A percentile compares a stretch with the other conserved stretches of the same genome.
These are phyloP conservation scores for Fusarium penzigii DNA, from an alignment of 2,329 filamentous ascomycete genomes.

Conservation along the genomic window DNA sequence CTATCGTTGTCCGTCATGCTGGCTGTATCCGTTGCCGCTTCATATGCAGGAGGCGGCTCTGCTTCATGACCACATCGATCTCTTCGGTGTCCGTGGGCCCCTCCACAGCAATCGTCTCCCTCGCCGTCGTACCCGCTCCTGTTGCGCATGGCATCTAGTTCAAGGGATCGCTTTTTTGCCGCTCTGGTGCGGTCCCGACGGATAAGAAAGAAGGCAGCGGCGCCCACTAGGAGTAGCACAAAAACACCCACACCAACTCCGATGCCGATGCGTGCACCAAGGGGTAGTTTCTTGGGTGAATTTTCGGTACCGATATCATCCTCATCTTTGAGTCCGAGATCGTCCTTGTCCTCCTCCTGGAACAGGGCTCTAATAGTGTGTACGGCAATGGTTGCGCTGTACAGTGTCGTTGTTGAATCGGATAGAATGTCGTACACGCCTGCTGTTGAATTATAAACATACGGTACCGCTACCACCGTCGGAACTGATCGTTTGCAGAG, in stretches of 20 bases:
- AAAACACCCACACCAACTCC: slow-evolving; percentile 35
- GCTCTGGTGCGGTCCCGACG: slow-evolving; percentile 23
- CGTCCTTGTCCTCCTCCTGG: slow-evolving; percentile 36
- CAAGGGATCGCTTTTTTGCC: slow-evolving; percentile 23
- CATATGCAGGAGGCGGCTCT: slow-evolving; percentile 37
- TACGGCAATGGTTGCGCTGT: slow-evolving; percentile 39
- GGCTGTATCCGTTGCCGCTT: slow-evolving; percentile 26
- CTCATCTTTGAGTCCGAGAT: slow-evolving; percentile 36
- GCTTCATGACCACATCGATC: slow-evolving; percentile 10
- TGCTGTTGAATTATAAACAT: slow-evolving; percentile 38
- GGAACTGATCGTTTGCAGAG: slow-evolving; percentile 38
- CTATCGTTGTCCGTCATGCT: slow-evolving; percentile 24
- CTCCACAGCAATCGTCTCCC: slow-evolving; percentile 17
- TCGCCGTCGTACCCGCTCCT: slow-evolving; percentile 11
- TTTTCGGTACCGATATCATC: slow-evolving; percentile 29
- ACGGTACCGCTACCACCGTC: slow-evolving; percentile 39
- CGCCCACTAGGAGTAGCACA: slow-evolving; percentile 31
- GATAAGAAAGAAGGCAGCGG: slow-evolving; percentile 27
- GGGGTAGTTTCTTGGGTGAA: slow-evolving; percentile 23
- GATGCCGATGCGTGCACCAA: slow-evolving; percentile 37
- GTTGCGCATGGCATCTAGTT: slow-evolving; percentile 25
- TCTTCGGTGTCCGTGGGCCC: slow-evolving; percentile 15
- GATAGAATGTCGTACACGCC: slow-evolving; percentile 37
- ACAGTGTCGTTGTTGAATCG: slow-evolving; percentile 39
- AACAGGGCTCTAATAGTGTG: slow-evolving; percentile 41